Base-by-base conservation (phyloP, 345 rosid species). In the Corchorus capsularis region DNA sequence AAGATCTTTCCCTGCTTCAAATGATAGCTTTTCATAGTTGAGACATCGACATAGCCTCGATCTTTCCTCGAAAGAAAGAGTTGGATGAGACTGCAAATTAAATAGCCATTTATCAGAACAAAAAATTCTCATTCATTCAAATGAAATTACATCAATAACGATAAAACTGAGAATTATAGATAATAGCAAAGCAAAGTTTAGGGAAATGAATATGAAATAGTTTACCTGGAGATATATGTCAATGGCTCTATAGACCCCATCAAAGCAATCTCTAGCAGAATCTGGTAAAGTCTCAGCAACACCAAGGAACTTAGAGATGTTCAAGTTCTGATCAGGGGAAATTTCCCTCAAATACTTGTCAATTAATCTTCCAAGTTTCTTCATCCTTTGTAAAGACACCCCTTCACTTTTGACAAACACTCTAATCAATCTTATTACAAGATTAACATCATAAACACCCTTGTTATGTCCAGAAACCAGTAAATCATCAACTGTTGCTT, bases 281-380 rank as follows among this genome's bases (percentile, higher is more conserved):
- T 88, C 93, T 16, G 97, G 98, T 77, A 91, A 85, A 81, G 88
- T 87, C 84, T 89, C 92, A 22, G 88, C 92, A 80, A 89, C 93
- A 17, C 85, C 82, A 55, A 93, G 86, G 75, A 93, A 87, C 83
- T 86, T 91, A 4, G 92, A 87, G 46, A 83, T 78, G 81, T 84
- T 85, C 6, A 91, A 84, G 77, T 85, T 91, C 49, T 84, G 94
- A 77, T 93, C 96, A 13, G 96, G 97, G 37, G 94, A 88, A 69
- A 91, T 89, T 79, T 93, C 97, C 62, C 86, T 81, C 68, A 93
- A 61, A 69, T 91, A 93, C 76, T 86, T 81, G 20, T 91, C 94
- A 39, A 86, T 82, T 75, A 93, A 75, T 77, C 83, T 83, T 10
- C 89, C 94, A n/a, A 88, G 77, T 66, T 77, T 86, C 83, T 54